Conservation (phyloP, 2,329 filamentous ascomycete species). For the Zymoseptoria tritici region DNA sequence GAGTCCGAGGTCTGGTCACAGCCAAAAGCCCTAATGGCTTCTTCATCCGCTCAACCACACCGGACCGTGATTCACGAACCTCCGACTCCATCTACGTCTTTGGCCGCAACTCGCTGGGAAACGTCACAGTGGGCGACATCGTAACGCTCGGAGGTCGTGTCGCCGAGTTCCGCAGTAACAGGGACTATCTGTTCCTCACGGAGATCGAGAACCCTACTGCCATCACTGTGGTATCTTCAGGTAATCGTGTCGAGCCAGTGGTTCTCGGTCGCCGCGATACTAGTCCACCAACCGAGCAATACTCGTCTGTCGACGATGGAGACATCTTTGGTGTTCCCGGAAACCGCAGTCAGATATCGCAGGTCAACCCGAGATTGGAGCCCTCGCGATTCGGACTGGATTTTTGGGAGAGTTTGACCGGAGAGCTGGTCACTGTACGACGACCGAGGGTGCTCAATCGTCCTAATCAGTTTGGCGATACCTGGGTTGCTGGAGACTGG, state of each 20-base stretch:
- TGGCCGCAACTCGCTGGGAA: slow-evolving; percentile 43
- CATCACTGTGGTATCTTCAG: slow-evolving; percentile 46
- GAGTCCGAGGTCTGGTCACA: slow-evolving; percentile 57
- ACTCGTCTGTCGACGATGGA: slow-evolving; percentile 55
- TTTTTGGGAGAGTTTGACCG: slow-evolving; percentile 64
- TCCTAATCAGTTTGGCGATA: slow-evolving; percentile 59
- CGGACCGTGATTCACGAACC: slow-evolving; percentile 49
- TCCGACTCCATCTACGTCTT: slow-evolving; percentile 63
- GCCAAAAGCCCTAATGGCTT: slow-evolving; percentile 56
- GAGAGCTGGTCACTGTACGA: slow-evolving; percentile 59
- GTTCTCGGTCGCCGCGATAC: slow-evolving; percentile 50
- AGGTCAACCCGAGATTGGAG: slow-evolving; percentile 53
- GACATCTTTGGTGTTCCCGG: slow-evolving; percentile 60
- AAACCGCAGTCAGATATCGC: slow-evolving; percentile 51
- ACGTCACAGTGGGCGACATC: slow-evolving; percentile 55
- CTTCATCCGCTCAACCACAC: slow-evolving; percentile 54
- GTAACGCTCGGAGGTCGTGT: slow-evolving; percentile 55
- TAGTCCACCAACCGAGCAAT: slow-evolving; percentile 54
- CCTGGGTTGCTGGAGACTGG: slow-evolving; percentile 63
- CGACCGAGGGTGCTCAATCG: slow-evolving; percentile 50
- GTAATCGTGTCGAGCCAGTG: slow-evolving; percentile 49
- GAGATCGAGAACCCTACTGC: slow-evolving; percentile 53
- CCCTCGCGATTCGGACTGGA: slow-evolving; percentile 59
- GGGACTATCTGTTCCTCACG: slow-evolving; percentile 55
- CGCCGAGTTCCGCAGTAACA: slow-evolving; percentile 50